These are phyloP conservation scores for Nepenthes alata DNA, from an alignment of 179 eudicot species.

Conservation along the genomic window DNA sequence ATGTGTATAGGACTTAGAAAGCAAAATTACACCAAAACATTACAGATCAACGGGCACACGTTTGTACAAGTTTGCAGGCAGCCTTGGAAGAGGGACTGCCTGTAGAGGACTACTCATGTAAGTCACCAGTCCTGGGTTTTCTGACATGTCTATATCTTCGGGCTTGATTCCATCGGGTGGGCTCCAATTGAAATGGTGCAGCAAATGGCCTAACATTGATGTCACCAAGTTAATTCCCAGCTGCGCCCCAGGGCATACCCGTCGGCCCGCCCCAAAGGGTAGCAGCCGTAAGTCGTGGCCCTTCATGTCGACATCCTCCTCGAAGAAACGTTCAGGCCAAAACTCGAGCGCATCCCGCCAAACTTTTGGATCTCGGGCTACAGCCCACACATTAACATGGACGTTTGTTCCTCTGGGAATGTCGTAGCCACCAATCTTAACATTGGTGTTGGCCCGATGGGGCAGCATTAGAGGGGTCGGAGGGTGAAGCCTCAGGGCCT, in stretches of 20 bases:
- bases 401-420: constrained; percentile 60
- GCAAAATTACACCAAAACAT: background rate
- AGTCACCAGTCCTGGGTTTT: constrained; percentile 53
- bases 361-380: constrained; percentile 50
- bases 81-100: constrained; percentile 55
- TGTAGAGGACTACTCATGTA: constrained; percentile 54
- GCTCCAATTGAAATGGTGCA: constrained; percentile 60
- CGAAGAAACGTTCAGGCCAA: constrained; percentile 58
- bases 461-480: constrained; percentile 82
- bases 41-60: constrained; percentile 42
- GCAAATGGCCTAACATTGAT: constrained; percentile 60
- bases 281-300: constrained; percentile 58
- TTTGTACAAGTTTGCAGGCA: constrained; percentile 45
- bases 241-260: constrained; percentile 71
- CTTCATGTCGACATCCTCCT: constrained; percentile 64
- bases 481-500: constrained; percentile 71
- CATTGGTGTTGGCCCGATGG: constrained; percentile 51
- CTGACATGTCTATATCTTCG: constrained; percentile 57
- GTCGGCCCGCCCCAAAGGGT: constrained; percentile 73
- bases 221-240: constrained; percentile 61
- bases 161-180: constrained; percentile 40
- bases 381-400: constrained; percentile 66
- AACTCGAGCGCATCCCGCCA: constrained; percentile 57
- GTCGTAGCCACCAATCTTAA: constrained; percentile 64
- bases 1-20: no score